Evolutionary conservation across 2,329 filamentous ascomycete species (phyloP), one percentile per base, ranked within the genome.

Genomic region (Gaeumannomyces tritici): DNA sequence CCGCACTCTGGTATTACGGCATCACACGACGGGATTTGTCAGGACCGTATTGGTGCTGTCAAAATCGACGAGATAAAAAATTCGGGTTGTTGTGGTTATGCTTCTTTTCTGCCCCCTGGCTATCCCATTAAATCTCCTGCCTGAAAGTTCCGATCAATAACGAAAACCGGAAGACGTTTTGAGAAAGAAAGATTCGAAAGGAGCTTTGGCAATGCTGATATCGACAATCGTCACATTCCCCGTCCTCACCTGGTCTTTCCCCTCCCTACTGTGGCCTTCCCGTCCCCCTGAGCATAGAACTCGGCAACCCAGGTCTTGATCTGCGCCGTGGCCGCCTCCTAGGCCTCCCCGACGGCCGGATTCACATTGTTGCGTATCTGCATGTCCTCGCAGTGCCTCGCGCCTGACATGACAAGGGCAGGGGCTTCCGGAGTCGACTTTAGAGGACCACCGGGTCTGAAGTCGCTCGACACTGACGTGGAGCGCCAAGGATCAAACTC

Each of bases 291-390:
- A 21, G n/a, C 42, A 11, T 76, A 76, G 63, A 74, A 85, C 65
- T 84, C 80, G 0, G 68, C 72, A 4, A 83, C 79, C 83, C 83
- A 86, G n/a, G 70, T 70, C 65, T 76, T 77, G 58, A 86, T 77
- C 70, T 82, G 77, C 18, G 70, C 70, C 4, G 85, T 70, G 67
- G 80, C 76, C 24, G 73, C 73, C 63, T 79, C 73, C 63, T 83
- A 77, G 2, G 80, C 76, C n/a, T 69, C 70, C 65, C 76, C 69
- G 0, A 78, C 73, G 0, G 77, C 78, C 0, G 71, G 71, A 69
- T 84, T 84, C 27, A 70, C 76, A 2, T 65, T 80, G 67, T 83
- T 83, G 56, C 63, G 66, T 47, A 79, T 67, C 29, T 76, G 69
- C 51, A 85, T 65, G 70, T 87, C 84, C 26, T 78, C 75, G 68